Base-by-base conservation (phyloP, 1,139 yeast species). In the Ogataea hybrid region DNA sequence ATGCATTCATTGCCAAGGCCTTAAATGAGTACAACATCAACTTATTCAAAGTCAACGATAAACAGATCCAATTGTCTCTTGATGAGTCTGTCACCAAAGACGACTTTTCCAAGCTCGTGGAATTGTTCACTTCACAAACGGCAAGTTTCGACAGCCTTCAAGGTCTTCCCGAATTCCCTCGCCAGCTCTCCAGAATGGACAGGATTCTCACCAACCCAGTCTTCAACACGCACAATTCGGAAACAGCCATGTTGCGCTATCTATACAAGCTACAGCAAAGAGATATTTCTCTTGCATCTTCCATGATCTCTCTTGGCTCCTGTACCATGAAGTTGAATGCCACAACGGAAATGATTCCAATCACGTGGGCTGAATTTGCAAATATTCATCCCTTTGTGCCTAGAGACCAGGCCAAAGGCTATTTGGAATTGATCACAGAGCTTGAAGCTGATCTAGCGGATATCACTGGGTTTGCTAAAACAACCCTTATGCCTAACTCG, bases 271-370 rank as follows among this genome's bases (percentile, higher is more conserved):
- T 92, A 48, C 97, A 92, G 68, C 71, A 82, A 47, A 88, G 85
- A 67, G 98, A 92, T 68, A 72, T 92, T 52, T 90, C 97, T 0
- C 73, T 92, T 50, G 96, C 97, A 21, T 86, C 89, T 62, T 86
- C 97, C 11, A 92, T 92, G 98, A 92, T 92, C 50, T 95, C 97
- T 31, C 76, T 92, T 52, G 98, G 98, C 27, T 88, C 96, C 8
- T 92, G 98, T 71, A 92, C 98, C 27, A 92, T 92, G 98, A 92
- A 92, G 67, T 75, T 92, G 59, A 92, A 92, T 61, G 84, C 96
- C 40, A 90, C 97, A 2, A 95, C 89, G 12, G 94, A 88, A 64
- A 92, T 92, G 97, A 79, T 80, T 51, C 90, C 97, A 34, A 75
- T 92, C 47, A 84, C 97, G 4, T 89, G 96, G 83, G 96, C 97